Conservation (phyloP, 2,329 filamentous ascomycete species). For the Pseudocercospora musae region DNA sequence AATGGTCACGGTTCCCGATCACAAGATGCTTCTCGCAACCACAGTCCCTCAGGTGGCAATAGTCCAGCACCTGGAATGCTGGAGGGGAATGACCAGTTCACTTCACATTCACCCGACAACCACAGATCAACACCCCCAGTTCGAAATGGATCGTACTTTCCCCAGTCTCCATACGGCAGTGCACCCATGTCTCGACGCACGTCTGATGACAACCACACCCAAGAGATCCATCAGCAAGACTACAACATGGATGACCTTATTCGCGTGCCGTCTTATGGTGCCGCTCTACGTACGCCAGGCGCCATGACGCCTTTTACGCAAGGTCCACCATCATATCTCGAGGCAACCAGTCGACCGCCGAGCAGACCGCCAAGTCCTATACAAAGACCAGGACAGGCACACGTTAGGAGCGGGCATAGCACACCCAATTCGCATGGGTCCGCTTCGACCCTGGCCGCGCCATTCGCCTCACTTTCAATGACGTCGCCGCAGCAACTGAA, state of each 20-base stretch:
- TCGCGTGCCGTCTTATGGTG: conserved; percentile 52
- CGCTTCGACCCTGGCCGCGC: conserved; percentile 18
- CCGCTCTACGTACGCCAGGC: conserved; percentile 46
- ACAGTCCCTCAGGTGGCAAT: conserved; percentile 33
- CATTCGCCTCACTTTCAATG: conserved; percentile 8
- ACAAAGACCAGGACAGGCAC: conserved; percentile 29
- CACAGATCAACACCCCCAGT: conserved; percentile 12
- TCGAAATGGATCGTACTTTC: conserved; percentile 23
- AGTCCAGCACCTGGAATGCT: conserved; percentile 28
- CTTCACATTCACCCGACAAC: conserved; percentile 23
- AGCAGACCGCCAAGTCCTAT: conserved; percentile 25
- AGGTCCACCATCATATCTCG: conserved; percentile 45
- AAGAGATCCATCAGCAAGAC: conserved; percentile 25
- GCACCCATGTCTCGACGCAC: conserved; percentile 34
- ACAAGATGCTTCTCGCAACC: conserved; percentile 25
- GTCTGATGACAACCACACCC: conserved; percentile 31
- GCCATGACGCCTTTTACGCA: conserved; percentile 41
- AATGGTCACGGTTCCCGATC: conserved; percentile 32
- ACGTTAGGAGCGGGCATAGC: conserved; percentile 27
- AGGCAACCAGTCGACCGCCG: conserved; percentile 44
- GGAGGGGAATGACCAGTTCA: conserved; percentile 13
- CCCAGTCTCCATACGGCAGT: conserved; percentile 28
- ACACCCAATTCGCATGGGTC: conserved; percentile 25
- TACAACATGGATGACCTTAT: conserved; percentile 48
- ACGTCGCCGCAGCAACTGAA: conserved; percentile 2